Percentiles rank a stretch among this genome's conserved stretches.
Evolutionary conservation across 2,329 filamentous ascomycete genomes (phyloP).

Genomic region (Diaporthe caulivora): DNA sequence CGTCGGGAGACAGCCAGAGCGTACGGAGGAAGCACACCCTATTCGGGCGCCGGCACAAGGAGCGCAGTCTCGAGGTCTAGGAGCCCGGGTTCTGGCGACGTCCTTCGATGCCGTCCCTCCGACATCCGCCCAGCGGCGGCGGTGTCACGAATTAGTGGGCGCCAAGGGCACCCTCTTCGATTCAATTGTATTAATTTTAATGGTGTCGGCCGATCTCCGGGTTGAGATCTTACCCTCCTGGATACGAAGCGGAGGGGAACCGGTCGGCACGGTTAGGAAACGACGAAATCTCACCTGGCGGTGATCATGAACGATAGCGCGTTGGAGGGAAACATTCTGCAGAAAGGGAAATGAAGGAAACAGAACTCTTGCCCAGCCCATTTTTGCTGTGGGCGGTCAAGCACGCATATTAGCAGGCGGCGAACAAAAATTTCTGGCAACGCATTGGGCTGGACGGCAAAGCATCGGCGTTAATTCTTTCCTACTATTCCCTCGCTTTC

Average conservation of each 20-base stretch:
- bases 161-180: constrained; percentile 24
- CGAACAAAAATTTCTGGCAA: constrained; percentile 27
- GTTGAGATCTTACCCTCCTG: constrained; percentile 30
- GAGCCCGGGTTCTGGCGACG: constrained; percentile 33
- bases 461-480: constrained; percentile 24
- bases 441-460: constrained; percentile 27
- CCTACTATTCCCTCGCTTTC: constrained; percentile 5
- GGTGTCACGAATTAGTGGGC: constrained; percentile 20
- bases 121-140: background rate
- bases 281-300: constrained; percentile 23
- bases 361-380: constrained; percentile 13
- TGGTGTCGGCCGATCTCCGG: constrained; percentile 30
- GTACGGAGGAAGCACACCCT: constrained; percentile 58
- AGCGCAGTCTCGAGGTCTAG: constrained; percentile 35
- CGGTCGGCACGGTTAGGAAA: constrained; percentile 18
- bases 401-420: constrained; percentile 29
- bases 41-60: constrained; percentile 50
- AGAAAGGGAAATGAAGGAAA: constrained; percentile 21
- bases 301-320: constrained; percentile 25
- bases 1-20: constrained; percentile 44
- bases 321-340: constrained; percentile 26
- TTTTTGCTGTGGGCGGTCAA: background rate
- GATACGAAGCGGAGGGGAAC: background rate
- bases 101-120: constrained; percentile 28
- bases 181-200: constrained; percentile 40